Evolutionary conservation across 2,329 filamentous ascomycete genomes (phyloP).

Genomic region (Colletotrichum nymphaeae): DNA sequence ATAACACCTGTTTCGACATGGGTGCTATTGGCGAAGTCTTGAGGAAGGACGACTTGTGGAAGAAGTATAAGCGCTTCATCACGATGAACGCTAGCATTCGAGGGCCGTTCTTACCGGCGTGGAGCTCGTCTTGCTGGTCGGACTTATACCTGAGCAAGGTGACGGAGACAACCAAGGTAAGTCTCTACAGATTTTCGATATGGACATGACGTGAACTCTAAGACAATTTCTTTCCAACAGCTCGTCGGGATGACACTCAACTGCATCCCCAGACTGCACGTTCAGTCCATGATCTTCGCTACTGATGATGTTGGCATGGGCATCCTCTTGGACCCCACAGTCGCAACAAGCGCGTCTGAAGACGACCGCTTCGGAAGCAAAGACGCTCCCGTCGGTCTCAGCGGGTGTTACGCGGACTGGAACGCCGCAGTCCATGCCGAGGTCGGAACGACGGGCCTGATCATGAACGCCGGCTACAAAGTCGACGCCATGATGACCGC

Average conservation of each 20-base stretch:
- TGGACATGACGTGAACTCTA: neutral
- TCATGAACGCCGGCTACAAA: slow-evolving; percentile 45
- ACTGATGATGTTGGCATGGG: slow-evolving; percentile 50
- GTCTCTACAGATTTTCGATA: neutral
- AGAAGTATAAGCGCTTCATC: slow-evolving; percentile 48
- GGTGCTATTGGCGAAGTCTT: slow-evolving; percentile 49
- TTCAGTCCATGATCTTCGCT: slow-evolving; percentile 51
- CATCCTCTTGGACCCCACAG: slow-evolving; percentile 45
- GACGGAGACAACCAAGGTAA: slow-evolving; percentile 45
- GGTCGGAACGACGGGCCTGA: slow-evolving; percentile 43
- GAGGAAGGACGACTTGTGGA: slow-evolving; percentile 44
- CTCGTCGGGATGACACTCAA: slow-evolving; percentile 50
- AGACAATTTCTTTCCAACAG: slow-evolving; percentile 36
- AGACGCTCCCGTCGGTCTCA: slow-evolving; percentile 42
- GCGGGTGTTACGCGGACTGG: slow-evolving; percentile 43
- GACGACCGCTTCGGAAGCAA: slow-evolving; percentile 40
- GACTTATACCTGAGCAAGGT: slow-evolving; percentile 45
- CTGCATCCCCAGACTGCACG: slow-evolving; percentile 46
- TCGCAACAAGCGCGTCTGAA: slow-evolving; percentile 33
- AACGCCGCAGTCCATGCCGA: slow-evolving; percentile 44
- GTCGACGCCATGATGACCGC: slow-evolving; percentile 48
- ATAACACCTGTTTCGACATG: slow-evolving; percentile 49
- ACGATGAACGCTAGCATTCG: slow-evolving; percentile 48
- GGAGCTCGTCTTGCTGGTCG: slow-evolving; percentile 48
- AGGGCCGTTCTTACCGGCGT: slow-evolving; percentile 50